Base-by-base conservation (phyloP, 1,284 basidiomycete genomes). In the Leccinum solheimii region DNA sequence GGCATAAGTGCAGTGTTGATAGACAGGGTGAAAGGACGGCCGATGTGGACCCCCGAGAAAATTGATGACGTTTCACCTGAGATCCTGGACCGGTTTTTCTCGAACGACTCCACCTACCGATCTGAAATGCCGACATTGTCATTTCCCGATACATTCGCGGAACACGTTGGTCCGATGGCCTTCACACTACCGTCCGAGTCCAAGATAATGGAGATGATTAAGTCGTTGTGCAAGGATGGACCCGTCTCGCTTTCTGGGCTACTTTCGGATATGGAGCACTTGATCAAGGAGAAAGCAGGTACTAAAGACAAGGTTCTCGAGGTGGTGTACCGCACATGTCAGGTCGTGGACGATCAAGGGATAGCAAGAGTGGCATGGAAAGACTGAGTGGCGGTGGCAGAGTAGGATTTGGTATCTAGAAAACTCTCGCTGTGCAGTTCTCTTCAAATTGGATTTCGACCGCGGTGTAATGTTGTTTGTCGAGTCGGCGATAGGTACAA, bases 1-100 rank as follows among this genome's bases (percentile, higher is more conserved):
- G 95, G 95, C 30, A 91, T 97, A 40, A 86, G 81, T 14, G 83
- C 88, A 52, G 84, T 94, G 30, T 77, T 98, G 34, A 75, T 91
- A 51, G 77, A 87, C n/a, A 94, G 75, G 77, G 71, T 67, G 66
- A 73, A 79, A 62, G 78, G 68, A 36, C 79, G 83, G 48, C 87
- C 91, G 3, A 67, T 75, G 9, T 95, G 92, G 92, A 79, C 78
- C 5, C 93, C 94, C 14, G 70, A 78, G 21, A 81, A 78, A 3
- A 66, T 92, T 40, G 71, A 78, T 11, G 86, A 87, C 5, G 85
- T 94, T 52, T 75, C 83, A 1, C 70, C 81, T 38, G 79, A 83
- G 14, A 76, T 92, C 51, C 72, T 86, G 55, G 71, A 79, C 32
- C 78, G 81, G 63, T 90, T 92, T 79, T 89, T 92, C 77, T 73